phyloP scores from a whole-genome alignment of 2,329 filamentous ascomycete genomes.

The Cercospora sp. region DNA sequence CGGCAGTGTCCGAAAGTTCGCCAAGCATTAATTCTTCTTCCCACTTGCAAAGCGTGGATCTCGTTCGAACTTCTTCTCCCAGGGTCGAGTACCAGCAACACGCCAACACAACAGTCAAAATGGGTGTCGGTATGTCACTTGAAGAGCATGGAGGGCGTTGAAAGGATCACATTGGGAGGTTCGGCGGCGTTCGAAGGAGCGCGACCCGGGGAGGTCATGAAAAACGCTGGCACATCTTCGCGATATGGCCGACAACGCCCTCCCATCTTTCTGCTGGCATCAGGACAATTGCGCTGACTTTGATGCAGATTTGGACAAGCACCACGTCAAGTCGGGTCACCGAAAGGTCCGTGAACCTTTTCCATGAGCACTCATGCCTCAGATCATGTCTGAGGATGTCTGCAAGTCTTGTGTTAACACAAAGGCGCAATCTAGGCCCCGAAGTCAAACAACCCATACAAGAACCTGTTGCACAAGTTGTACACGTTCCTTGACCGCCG shows the following conservation, averaged over 20 bases:
- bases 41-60: slow-evolving; percentile 1
- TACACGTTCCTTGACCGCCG: slow-evolving; percentile 53
- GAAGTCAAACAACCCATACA: slow-evolving; percentile 62
- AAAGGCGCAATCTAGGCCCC: slow-evolving; percentile 60
- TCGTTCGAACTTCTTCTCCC: slow-evolving; percentile 8
- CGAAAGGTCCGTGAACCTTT: slow-evolving; percentile 29
- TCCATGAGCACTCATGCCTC: slow-evolving; percentile 24
- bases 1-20: background rate
- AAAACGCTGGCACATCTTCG: background rate
- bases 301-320: slow-evolving; percentile 28
- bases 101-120: slow-evolving; percentile 25
- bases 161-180: background rate
- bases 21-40: slow-evolving; percentile 1
- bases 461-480: slow-evolving; percentile 54
- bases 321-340: slow-evolving; percentile 34
- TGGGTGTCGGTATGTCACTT: slow-evolving; percentile 23
- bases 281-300: slow-evolving; percentile 6
- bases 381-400: slow-evolving; percentile 12
- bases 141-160: background rate
- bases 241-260: background rate
- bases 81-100: slow-evolving; percentile 22
- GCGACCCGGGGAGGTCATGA: background rate
- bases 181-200: background rate
- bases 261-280: background rate
- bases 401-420: slow-evolving; percentile 27